Conservation (phyloP, 305 asterid genomes). For the Vinca major region DNA sequence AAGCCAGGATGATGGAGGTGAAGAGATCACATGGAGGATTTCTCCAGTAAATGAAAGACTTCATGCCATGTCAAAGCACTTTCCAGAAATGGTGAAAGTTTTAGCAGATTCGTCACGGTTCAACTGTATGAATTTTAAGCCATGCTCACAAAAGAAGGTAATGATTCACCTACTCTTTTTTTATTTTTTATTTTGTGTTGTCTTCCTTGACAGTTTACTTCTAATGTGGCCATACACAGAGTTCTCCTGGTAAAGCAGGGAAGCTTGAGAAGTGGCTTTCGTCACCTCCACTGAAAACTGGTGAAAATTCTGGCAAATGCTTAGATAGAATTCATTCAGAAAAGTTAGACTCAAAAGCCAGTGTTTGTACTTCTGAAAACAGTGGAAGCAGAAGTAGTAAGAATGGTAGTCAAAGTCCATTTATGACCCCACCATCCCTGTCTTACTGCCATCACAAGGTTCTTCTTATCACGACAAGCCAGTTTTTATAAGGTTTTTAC, state of each 20-base stretch:
- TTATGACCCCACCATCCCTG: slow-evolving; percentile 88
- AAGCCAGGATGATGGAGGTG: slow-evolving; percentile 84
- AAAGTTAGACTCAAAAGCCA: slow-evolving; percentile 26
- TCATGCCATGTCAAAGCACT: slow-evolving; percentile 62
- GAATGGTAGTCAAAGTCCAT: slow-evolving; percentile 60
- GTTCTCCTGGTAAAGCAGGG: slow-evolving; percentile 47
- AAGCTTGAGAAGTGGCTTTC: slow-evolving; percentile 67
- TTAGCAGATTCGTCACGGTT: slow-evolving; percentile 75
- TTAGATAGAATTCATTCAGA: slow-evolving; percentile 31
- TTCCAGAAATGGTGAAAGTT: slow-evolving; percentile 58
- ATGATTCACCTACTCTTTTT: neutral
- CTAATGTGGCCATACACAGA: slow-evolving; percentile 33
- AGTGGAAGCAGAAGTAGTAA: slow-evolving; percentile 25
- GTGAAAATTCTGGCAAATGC: slow-evolving; percentile 39
- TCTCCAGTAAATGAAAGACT: slow-evolving; percentile 90
- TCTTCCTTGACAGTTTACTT: slow-evolving; percentile 9
- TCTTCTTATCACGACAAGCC: slow-evolving; percentile 17
- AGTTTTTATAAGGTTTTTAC: slow-evolving; percentile 12
- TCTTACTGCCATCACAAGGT: slow-evolving; percentile 74
- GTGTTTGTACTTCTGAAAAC: slow-evolving; percentile 28
- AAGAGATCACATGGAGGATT: slow-evolving; percentile 86
- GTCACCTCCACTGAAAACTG: slow-evolving; percentile 56
- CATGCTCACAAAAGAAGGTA: slow-evolving; percentile 59
- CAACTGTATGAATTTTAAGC: slow-evolving; percentile 63
- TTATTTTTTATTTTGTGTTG: neutral